These are phyloP conservation scores for Rosa persica DNA, from an alignment of 306 rosid genomes.

Conservation along the genomic window DNA sequence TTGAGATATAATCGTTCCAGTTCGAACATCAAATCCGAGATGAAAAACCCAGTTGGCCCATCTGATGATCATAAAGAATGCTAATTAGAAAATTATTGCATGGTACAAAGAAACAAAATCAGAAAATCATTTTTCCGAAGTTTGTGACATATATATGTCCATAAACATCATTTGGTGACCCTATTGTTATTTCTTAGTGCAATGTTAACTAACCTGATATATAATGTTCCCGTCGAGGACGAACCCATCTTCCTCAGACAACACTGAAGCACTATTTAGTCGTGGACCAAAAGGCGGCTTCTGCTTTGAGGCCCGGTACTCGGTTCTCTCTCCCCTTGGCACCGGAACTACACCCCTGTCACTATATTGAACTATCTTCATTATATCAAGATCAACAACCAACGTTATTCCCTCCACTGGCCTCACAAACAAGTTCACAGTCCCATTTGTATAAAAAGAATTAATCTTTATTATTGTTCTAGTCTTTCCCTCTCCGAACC, in stretches of 20 bases:
- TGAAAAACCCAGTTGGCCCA: conserved; percentile 25
- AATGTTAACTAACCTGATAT: conserved; percentile 18
- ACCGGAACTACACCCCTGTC: conserved; percentile 32
- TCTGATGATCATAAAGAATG: neutral
- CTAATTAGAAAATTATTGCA: neutral
- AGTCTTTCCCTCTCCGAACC: conserved; percentile 34
- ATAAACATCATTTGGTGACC: no score
- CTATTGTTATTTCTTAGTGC: no score
- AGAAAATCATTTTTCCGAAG: neutral
- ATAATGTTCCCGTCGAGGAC: conserved; percentile 22
- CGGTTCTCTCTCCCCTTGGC: conserved; percentile 39
- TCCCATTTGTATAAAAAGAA: conserved; percentile 30
- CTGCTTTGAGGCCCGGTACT: conserved; percentile 27
- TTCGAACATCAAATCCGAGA: conserved; percentile 9
- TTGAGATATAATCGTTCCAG: conserved; percentile 4
- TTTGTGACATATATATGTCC: neutral
- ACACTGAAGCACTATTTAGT: conserved; percentile 9
- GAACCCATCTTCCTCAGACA: conserved; percentile 21
- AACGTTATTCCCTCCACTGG: conserved; percentile 41
- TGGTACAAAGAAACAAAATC: neutral
- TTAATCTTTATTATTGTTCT: conserved; percentile 20
- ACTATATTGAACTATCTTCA: conserved; percentile 29
- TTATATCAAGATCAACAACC: conserved; percentile 38
- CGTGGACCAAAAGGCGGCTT: conserved; percentile 33
- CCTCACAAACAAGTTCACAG: conserved; percentile 34